A percentile compares a stretch with the other conserved stretches of the same genome.
phyloP scores from a whole-genome alignment of 345 rosid genomes.

The Adansonia digitata region DNA sequence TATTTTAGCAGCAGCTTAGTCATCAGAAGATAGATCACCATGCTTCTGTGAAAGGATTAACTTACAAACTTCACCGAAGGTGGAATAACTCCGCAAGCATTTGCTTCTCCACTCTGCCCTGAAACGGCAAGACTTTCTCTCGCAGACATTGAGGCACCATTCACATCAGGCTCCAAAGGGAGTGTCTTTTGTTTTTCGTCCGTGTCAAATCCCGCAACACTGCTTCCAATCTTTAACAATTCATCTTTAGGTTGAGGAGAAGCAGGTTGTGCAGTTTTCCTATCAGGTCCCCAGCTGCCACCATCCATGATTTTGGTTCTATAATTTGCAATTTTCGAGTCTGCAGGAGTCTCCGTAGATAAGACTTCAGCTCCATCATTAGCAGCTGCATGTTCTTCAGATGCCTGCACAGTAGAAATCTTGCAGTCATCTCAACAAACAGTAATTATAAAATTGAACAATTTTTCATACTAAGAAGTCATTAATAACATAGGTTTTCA shows the following conservation, averaged over 20 bases:
- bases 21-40: not conserved
- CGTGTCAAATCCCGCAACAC: not conserved
- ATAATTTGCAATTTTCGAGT: constrained; percentile 14
- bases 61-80: constrained; percentile 36
- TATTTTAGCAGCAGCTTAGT: not conserved
- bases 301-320: constrained; percentile 7
- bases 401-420: constrained; percentile 28
- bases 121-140: constrained; percentile 15
- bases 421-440: not conserved
- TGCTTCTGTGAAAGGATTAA: not conserved
- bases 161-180: constrained; percentile 16
- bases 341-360: constrained; percentile 17
- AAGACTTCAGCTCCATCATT: constrained; percentile 25
- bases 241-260: constrained; percentile 22
- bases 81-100: constrained; percentile 15
- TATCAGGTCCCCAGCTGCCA: constrained; percentile 1
- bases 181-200: constrained; percentile 11
- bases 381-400: constrained; percentile 31
- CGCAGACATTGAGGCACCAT: constrained; percentile 16
- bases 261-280: not conserved
- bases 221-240: constrained; percentile 21
- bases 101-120: constrained; percentile 18
- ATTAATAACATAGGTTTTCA: not conserved
- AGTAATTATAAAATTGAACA: not conserved
- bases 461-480: no score